phyloP scores from a whole-genome alignment of 495 filamentous ascomycete species.

The Collariella sp. region DNA sequence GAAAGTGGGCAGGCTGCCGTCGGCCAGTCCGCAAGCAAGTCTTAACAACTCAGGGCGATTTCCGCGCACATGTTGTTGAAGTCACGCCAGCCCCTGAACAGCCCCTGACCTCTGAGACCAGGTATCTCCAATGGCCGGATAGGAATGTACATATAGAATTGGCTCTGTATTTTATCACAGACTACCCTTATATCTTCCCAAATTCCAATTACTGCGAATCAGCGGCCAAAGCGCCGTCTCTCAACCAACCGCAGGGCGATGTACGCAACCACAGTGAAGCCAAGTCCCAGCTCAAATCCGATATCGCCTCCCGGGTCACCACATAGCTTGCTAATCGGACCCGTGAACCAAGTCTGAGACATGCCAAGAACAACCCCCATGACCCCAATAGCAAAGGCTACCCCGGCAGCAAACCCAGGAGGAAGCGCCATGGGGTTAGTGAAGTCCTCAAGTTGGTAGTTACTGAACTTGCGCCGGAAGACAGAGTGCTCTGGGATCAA shows the following conservation, averaged over 20 bases:
- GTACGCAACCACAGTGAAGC: constrained; percentile 43
- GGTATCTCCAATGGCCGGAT: too few relatives aligned
- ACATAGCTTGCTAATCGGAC: constrained; percentile 59
- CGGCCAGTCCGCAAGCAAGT: too few relatives aligned
- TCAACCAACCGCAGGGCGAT: constrained; percentile 43
- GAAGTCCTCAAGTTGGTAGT: constrained; percentile 57
- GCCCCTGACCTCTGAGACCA: too few relatives aligned
- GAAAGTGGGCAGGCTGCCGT: too few relatives aligned
- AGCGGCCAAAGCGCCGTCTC: constrained; percentile 45
- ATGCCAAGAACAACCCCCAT: constrained; percentile 69
- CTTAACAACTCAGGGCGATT: too few relatives aligned
- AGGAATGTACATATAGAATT: too few relatives aligned
- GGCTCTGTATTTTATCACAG: too few relatives aligned
- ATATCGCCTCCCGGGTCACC: constrained; percentile 63
- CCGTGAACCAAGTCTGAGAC: constrained; percentile 67
- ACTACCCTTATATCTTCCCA: too few relatives aligned
- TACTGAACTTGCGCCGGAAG: constrained; percentile 56
- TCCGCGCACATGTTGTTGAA: too few relatives aligned
- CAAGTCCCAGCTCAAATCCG: constrained; percentile 64
- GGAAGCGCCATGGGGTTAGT: constrained; percentile 53
- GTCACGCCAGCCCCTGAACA: too few relatives aligned
- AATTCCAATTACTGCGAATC: too few relatives aligned
- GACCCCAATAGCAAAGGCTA: constrained; percentile 60
- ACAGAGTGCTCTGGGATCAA: constrained; percentile 66
- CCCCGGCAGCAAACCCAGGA: constrained; percentile 58